Conservation (phyloP, 169 alveolate species). For the Plasmodium malariae region DNA sequence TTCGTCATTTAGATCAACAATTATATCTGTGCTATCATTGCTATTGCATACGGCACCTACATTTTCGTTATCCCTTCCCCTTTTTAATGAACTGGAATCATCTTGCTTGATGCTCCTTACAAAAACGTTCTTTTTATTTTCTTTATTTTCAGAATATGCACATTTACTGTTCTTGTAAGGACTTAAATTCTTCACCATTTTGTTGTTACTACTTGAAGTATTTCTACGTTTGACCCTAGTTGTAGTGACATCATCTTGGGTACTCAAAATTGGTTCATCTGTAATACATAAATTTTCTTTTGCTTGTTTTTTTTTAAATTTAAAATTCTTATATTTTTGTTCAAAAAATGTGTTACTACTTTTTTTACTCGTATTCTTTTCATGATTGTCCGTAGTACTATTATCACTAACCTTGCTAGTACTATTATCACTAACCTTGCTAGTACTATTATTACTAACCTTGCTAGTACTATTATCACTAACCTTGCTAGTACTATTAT, state of each 20-base stretch:
- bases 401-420: neutral
- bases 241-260: neutral
- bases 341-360: neutral
- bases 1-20: conserved; percentile 63
- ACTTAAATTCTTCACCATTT: neutral
- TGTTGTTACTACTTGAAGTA: neutral
- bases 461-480: neutral
- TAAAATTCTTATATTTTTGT: neutral
- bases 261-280: neutral
- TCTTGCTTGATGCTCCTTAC: neutral
- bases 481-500: neutral
- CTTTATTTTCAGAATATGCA: neutral
- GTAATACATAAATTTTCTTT: neutral
- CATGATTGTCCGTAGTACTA: neutral
- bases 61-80: conserved; percentile 14
- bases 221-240: neutral
- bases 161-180: neutral
- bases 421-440: neutral
- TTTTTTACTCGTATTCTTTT: neutral
- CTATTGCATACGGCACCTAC: conserved; percentile 1
- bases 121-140: neutral
- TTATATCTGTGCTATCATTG: conserved; percentile 40
- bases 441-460: neutral
- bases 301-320: neutral
- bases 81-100: neutral